Conservation (phyloP, 208 protist genomes). For the Leishmania arabica region DNA sequence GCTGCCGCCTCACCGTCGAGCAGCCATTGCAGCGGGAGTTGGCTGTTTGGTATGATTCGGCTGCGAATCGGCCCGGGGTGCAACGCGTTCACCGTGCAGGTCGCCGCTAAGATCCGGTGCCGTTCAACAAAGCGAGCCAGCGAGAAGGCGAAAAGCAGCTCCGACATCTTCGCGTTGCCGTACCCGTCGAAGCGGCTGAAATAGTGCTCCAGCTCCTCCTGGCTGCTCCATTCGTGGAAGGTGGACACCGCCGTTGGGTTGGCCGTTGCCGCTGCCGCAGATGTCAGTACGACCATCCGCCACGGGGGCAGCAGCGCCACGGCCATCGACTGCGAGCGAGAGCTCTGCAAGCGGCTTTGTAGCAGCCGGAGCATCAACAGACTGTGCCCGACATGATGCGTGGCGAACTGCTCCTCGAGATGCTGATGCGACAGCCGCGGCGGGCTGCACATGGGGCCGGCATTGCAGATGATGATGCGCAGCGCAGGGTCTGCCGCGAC, state of each 20-base stretch:
- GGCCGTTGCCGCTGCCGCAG: conserved; percentile 38
- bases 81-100: conserved; percentile 54
- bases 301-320: conserved; percentile 30
- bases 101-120: conserved; percentile 43
- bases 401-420: conserved; percentile 67
- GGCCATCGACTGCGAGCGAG: conserved; percentile 18
- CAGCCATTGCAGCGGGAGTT: conserved; percentile 43
- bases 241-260: conserved; percentile 34
- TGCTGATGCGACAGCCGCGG: conserved; percentile 40
- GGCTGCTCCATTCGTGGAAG: conserved; percentile 34
- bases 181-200: conserved; percentile 50
- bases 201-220: conserved; percentile 17
- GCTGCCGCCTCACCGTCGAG: conserved; percentile 41
- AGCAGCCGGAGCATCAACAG: conserved; percentile 54
- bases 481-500: conserved; percentile 48
- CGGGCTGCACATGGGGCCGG: conserved; percentile 43
- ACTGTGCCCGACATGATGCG: conserved; percentile 62
- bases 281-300: conserved; percentile 62
- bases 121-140: conserved; percentile 48
- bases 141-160: conserved; percentile 65
- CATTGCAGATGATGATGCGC: conserved; percentile 60
- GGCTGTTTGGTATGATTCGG: conserved; percentile 39
- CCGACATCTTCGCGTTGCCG: conserved; percentile 68
- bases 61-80: conserved; percentile 59
- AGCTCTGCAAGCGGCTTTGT: conserved; percentile 31